These are phyloP conservation scores for Sporothrix brasiliensis DNA, from an alignment of 2,329 filamentous ascomycete species.

Conservation along the genomic window DNA sequence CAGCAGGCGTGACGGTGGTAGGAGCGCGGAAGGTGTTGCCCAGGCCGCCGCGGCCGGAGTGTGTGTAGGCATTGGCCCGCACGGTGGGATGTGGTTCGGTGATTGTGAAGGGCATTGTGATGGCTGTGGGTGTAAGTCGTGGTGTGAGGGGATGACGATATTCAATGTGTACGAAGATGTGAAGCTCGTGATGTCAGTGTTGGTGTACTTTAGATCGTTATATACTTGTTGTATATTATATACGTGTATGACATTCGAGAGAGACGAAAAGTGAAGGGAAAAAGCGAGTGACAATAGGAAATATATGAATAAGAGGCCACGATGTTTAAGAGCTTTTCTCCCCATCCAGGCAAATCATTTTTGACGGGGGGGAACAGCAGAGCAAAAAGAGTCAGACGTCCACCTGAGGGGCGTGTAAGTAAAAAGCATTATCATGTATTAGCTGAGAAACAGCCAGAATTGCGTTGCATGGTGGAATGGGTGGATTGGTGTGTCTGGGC, in stretches of 20 bases:
- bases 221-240: constrained; percentile 12
- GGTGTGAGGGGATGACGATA: background rate
- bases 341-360: background rate
- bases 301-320: constrained; percentile 13
- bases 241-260: constrained; percentile 8
- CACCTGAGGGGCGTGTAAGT: constrained; percentile 23
- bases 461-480: background rate
- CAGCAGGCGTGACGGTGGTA: constrained; percentile 49
- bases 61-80: constrained; percentile 51
- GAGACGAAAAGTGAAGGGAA: constrained; percentile 10
- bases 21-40: constrained; percentile 58
- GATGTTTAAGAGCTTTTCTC: background rate
- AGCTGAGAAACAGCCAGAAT: constrained; percentile 29
- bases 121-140: background rate
- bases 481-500: background rate
- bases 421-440: constrained; percentile 2
- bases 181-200: background rate
- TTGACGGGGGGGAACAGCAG: constrained; percentile 8
- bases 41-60: constrained; percentile 59
- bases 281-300: constrained; percentile 3
- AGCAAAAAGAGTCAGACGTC: constrained; percentile 19
- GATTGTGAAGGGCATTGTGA: constrained; percentile 51
- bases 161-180: background rate
- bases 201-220: background rate
- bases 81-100: constrained; percentile 55